phyloP scores from a whole-genome alignment of 179 eudicot species.

The Actinidia arguta region DNA sequence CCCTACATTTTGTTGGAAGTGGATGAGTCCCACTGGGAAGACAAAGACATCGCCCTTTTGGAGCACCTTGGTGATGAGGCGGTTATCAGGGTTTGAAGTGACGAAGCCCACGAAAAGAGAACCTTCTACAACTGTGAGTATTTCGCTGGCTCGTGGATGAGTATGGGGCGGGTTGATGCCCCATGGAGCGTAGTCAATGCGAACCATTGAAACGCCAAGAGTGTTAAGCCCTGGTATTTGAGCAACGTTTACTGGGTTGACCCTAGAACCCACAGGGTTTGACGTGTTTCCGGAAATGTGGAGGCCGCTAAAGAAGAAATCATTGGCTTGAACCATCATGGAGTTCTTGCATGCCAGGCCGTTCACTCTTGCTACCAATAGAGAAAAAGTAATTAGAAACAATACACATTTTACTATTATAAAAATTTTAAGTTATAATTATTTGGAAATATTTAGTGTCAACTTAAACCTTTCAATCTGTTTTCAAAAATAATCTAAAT shows the following conservation, averaged over 20 bases:
- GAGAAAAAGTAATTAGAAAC: background rate
- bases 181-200: slow-evolving; percentile 5
- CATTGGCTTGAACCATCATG: slow-evolving; percentile 2
- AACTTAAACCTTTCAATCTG: background rate
- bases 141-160: too few species aligned
- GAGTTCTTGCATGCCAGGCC: too few species aligned
- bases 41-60: slow-evolving; percentile 32
- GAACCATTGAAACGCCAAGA: slow-evolving; percentile 13
- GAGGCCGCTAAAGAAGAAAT: slow-evolving; percentile 16
- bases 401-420: background rate
- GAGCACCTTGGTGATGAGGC: too few species aligned
- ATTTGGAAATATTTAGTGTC: background rate
- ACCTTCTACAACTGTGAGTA: slow-evolving; percentile 12
- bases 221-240: too few species aligned
- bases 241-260: background rate
- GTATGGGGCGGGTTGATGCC: too few species aligned
- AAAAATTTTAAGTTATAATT: background rate
- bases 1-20: slow-evolving; percentile 26
- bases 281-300: slow-evolving; percentile 2
- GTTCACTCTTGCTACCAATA: background rate
- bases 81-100: too few species aligned
- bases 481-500: background rate
- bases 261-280: too few species aligned
- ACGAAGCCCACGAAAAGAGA: background rate
- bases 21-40: slow-evolving; percentile 33